Evolutionary conservation across 441 rosid species (phyloP), one percentile per base, ranked within the genome.

Genomic region (Gossypium schwendimanii): DNA sequence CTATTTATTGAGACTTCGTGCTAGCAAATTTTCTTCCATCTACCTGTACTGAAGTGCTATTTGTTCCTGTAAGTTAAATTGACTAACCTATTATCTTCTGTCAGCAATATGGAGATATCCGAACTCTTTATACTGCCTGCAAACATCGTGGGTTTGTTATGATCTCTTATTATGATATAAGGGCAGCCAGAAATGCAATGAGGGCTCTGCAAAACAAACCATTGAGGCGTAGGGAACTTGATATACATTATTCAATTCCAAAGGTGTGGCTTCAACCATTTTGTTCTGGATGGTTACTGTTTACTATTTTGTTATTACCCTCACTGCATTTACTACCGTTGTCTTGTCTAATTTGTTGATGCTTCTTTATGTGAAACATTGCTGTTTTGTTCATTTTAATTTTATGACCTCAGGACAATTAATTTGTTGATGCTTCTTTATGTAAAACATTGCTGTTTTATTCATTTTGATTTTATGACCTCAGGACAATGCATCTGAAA

Each of bases 81-180:
- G 71, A 69, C 59, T 47, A 20, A 57, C 23, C 33, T 63, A 41
- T 78, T 62, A 78, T 76, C 60, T 67, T 79, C 75, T 80, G 70
- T 50, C 81, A 89, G 94, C 83, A 78, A 82, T 89, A 77, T 83
- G 94, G 94, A 76, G 91, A 89, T 18, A 79, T 89, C 76, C 80
- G 79, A 72, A 79, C 82, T 75, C 79, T 87, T 69, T 79, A 82
- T 65, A 84, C 90, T 60, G 81, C 89, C 73, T 72, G 85, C 85
- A 89, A 87, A 78, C 87, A 82, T 73, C 84, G 79, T 61, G 94
- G 91, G 53, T 85, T 82, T 81, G 81, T 87, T 72, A 73, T 87
- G 79, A 78, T 89, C 73, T 82, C 91, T 5, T 89, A 85, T 79
- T 83, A 83, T 83, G 94, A 89, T 77, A 77, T 87, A 81, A 87